These are phyloP conservation scores for Ogataea naganishii DNA, from an alignment of 805 yeast species.

Conservation along the genomic window DNA sequence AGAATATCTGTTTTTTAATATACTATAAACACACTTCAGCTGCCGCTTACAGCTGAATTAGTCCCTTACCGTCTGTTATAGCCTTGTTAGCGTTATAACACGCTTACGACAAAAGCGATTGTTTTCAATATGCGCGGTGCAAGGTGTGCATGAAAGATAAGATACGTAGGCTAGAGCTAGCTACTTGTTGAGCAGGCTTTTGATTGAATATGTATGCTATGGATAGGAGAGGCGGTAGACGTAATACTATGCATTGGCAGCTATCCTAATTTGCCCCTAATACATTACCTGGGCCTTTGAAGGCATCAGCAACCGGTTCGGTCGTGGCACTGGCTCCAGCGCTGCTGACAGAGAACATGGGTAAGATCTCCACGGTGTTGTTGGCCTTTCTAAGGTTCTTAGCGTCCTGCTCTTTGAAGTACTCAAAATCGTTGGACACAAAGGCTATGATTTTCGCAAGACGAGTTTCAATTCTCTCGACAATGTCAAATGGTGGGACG, in stretches of 20 bases:
- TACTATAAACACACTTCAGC: too few relatives aligned
- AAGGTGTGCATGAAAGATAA: too few relatives aligned
- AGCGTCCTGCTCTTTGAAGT: conserved; percentile 1
- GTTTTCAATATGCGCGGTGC: too few relatives aligned
- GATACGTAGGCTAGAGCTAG: not conserved
- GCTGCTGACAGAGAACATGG: not conserved
- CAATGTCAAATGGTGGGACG: conserved; percentile 56
- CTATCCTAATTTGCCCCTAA: too few relatives aligned
- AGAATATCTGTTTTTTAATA: too few relatives aligned
- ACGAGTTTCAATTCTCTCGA: conserved; percentile 56
- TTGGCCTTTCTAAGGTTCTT: not conserved
- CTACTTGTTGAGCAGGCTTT: not conserved
- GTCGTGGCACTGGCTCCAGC: not conserved
- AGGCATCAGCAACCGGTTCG: not conserved
- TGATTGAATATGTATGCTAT: too few relatives aligned
- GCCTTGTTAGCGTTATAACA: too few relatives aligned
- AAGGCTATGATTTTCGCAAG: conserved; percentile 39
- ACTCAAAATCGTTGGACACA: conserved; percentile 30
- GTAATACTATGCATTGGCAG: too few relatives aligned
- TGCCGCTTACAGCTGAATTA: too few relatives aligned
- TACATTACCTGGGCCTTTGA: conserved; percentile 2
- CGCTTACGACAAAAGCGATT: too few relatives aligned
- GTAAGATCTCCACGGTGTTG: conserved; percentile 1
- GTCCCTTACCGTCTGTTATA: too few relatives aligned
- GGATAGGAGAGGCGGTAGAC: too few relatives aligned